Evolutionary conservation across 192 early-diverging fungal genomes (phyloP).

Genomic region (Mycoemilia scoparia): DNA sequence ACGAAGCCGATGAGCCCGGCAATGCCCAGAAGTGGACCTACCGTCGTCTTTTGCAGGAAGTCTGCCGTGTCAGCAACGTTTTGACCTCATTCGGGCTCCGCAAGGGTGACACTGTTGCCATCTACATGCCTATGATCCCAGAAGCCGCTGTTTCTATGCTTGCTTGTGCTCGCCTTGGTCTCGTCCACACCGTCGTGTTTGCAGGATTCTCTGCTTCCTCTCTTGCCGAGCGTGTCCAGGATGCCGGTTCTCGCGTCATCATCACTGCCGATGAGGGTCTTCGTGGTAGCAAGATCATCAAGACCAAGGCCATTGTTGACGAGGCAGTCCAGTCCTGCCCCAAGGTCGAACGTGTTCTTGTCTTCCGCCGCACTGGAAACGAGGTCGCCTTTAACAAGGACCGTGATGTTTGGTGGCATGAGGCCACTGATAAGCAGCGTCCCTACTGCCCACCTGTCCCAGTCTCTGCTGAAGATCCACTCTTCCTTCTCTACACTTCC

Average conservation of each 20-base stretch:
- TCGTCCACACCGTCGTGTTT: conserved; percentile 89
- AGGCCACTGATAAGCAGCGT: conserved; percentile 63
- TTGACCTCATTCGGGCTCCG: conserved; percentile 62
- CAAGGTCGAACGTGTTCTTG: conserved; percentile 64
- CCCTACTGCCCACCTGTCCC: conserved; percentile 72
- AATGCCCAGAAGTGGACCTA: conserved; percentile 66
- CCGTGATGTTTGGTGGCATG: conserved; percentile 92
- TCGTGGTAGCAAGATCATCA: conserved; percentile 75
- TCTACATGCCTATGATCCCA: conserved; percentile 97
- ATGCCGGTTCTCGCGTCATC: conserved; percentile 61
- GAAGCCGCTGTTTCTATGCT: conserved; percentile 85
- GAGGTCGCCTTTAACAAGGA: conserved; percentile 53
- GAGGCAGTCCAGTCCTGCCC: conserved; percentile 66
- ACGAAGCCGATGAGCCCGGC: conserved; percentile 79
- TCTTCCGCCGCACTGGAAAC: conserved; percentile 78
- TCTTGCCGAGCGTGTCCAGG: conserved; percentile 77
- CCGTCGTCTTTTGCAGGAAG: conserved; percentile 60
- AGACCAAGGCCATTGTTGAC: conserved; percentile 85
- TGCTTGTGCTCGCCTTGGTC: conserved; percentile 84
- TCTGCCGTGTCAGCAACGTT: conserved; percentile 71
- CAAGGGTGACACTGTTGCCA: conserved; percentile 87
- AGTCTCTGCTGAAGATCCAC: conserved; percentile 78
- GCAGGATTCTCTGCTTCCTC: conserved; percentile 91
- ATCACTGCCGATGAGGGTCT: conserved; percentile 90
- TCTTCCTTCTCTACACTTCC: conserved; percentile 90